phyloP scores from a whole-genome alignment of 116 monocot species.

The Phalaenopsis hybrid region DNA sequence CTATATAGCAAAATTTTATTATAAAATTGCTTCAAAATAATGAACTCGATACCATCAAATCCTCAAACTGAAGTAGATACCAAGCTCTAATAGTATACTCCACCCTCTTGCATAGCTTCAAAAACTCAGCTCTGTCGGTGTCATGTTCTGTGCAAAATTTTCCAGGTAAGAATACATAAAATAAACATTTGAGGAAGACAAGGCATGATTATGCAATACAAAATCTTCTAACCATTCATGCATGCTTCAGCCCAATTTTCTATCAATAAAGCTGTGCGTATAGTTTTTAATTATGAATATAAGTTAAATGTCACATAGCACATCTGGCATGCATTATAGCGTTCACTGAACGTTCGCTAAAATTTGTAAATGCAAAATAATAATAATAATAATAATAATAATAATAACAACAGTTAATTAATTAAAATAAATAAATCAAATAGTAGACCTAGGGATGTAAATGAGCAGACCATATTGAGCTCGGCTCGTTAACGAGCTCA shows the following conservation, averaged over 20 bases:
- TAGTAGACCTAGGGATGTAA: too few relatives aligned
- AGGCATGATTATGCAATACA: background rate
- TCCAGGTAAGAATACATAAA: background rate
- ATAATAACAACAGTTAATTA: too few relatives aligned
- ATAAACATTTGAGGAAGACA: background rate
- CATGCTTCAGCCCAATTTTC: slow-evolving; percentile 7
- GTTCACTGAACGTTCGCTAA: too few relatives aligned
- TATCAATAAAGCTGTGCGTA: slow-evolving; percentile 1
- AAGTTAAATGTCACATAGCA: background rate
- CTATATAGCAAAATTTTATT: background rate
- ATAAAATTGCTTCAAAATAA: background rate
- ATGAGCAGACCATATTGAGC: too few relatives aligned
- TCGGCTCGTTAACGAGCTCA: too few relatives aligned
- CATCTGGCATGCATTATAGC: background rate
- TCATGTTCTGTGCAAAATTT: slow-evolving; percentile 41
- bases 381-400: too few relatives aligned
- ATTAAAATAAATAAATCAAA: too few relatives aligned
- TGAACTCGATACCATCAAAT: slow-evolving; percentile 60
- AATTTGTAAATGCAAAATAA: too few relatives aligned
- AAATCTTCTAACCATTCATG: background rate
- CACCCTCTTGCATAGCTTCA: slow-evolving; percentile 91
- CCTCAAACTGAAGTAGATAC: slow-evolving; percentile 90
- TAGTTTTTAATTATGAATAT: background rate
- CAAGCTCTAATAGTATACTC: slow-evolving; percentile 96
- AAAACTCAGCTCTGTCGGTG: slow-evolving; percentile 67